Evolutionary conservation across 2,329 filamentous ascomycete genomes (phyloP).

Genomic region (Dactylellina leptospora): DNA sequence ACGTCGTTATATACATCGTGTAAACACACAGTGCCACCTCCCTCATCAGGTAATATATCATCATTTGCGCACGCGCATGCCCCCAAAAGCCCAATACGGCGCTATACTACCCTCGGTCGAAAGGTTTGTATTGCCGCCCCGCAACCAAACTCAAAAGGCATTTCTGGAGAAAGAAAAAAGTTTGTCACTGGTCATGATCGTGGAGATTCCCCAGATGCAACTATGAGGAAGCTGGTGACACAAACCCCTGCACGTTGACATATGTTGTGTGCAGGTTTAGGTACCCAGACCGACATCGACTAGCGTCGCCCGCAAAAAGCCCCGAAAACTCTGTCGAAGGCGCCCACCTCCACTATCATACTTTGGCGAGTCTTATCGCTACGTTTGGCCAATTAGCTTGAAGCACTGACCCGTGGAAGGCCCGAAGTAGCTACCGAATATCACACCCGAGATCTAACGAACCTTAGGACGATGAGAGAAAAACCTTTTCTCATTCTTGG

Average conservation of each 20-base stretch:
- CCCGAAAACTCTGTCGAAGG: constrained; percentile 42
- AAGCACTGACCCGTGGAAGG: constrained; percentile 8
- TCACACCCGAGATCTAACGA: constrained; percentile 6
- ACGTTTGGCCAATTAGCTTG: background rate
- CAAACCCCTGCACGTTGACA: constrained; percentile 11
- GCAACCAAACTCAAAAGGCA: constrained; percentile 12
- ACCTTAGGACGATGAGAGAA: background rate
- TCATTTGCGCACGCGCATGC: constrained; percentile 13
- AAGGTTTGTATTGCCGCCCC: constrained; percentile 15
- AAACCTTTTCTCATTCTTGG: constrained; percentile 22
- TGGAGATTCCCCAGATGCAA: constrained; percentile 42
- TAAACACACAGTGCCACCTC: constrained; percentile 41
- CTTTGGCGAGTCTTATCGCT: constrained; percentile 39
- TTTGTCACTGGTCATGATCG: background rate
- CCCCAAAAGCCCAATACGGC: background rate
- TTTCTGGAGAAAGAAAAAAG: constrained; percentile 29
- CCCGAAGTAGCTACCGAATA: constrained; percentile 48
- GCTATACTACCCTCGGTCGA: constrained; percentile 10
- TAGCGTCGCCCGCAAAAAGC: constrained; percentile 18
- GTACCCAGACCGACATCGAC: background rate
- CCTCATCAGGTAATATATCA: constrained; percentile 34
- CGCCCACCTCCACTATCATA: background rate
- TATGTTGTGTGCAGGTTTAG: no score
- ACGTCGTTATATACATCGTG: constrained; percentile 43
- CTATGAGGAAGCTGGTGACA: constrained; percentile 33